Conservation (phyloP, 2,329 filamentous ascomycete genomes). For the Knoxdaviesia capensis region DNA sequence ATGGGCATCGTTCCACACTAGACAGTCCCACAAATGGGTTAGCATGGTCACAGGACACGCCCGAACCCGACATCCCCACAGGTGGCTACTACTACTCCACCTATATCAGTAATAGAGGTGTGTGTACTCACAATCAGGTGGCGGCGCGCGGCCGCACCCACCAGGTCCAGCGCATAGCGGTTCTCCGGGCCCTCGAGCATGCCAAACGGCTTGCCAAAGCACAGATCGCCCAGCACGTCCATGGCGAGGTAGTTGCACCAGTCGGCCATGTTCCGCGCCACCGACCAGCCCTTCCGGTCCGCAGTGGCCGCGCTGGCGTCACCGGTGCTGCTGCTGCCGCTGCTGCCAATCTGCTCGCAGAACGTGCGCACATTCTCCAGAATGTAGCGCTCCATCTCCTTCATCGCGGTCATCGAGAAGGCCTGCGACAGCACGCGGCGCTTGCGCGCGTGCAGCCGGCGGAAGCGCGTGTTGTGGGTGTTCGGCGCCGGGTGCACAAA, state of each 20-base stretch:
- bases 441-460: conserved; percentile 48
- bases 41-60: not conserved
- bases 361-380: conserved; percentile 46
- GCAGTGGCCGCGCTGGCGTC: conserved; percentile 11
- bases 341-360: conserved; percentile 32
- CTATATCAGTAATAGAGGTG: too few relatives aligned
- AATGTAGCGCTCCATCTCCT: conserved; percentile 48
- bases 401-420: conserved; percentile 46
- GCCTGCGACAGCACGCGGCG: conserved; percentile 51
- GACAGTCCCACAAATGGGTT: not conserved
- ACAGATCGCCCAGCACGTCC: conserved; percentile 40
- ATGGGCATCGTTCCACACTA: conserved; percentile 55
- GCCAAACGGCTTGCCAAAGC: conserved; percentile 41
- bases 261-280: conserved; percentile 39
- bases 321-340: too few relatives aligned
- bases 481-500: conserved; percentile 53
- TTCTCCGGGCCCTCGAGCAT: conserved; percentile 40
- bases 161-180: conserved; percentile 44
- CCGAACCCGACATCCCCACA: too few relatives aligned
- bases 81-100: too few relatives aligned
- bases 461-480: conserved; percentile 54
- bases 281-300: conserved; percentile 34
- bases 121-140: conserved; percentile 40
- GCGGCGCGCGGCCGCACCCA: conserved; percentile 46
- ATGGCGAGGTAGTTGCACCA: conserved; percentile 43